A percentile compares a stretch with the other conserved stretches of the same genome.
phyloP scores from a whole-genome alignment of 495 filamentous ascomycete species.

The Xylaria longipes region DNA sequence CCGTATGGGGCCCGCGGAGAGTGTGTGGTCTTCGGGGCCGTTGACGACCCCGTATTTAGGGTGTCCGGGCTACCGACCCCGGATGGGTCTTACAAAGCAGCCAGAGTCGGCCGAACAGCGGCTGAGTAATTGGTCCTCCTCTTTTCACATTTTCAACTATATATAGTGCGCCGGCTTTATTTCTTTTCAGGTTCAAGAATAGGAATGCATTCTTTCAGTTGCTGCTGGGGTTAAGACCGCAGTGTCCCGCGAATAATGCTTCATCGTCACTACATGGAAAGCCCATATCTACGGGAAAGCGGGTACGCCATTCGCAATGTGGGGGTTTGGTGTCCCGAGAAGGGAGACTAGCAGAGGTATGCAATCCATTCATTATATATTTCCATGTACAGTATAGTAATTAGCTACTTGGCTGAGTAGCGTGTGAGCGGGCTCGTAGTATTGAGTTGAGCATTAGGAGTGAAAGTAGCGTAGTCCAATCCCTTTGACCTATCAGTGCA shows the following conservation, averaged over 20 bases:
- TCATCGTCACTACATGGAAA: neutral
- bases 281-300: neutral
- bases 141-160: neutral
- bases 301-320: neutral
- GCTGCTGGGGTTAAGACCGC: neutral
- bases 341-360: neutral
- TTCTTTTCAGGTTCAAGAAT: neutral
- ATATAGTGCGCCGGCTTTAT: neutral
- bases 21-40: neutral
- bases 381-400: no score
- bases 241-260: neutral
- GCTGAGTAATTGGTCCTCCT: neutral
- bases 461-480: neutral
- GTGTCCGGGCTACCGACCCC: neutral
- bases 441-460: neutral
- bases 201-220: neutral
- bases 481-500: neutral
- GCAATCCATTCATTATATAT: neutral
- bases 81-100: neutral
- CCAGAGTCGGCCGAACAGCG: constrained; percentile 10
- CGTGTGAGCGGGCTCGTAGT: neutral
- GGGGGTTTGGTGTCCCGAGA: neutral
- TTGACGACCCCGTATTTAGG: neutral
- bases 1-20: neutral
- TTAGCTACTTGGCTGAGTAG: neutral